Evolutionary conservation across 2,329 filamentous ascomycete genomes (phyloP).

Genomic region (Neonectria faginata): DNA sequence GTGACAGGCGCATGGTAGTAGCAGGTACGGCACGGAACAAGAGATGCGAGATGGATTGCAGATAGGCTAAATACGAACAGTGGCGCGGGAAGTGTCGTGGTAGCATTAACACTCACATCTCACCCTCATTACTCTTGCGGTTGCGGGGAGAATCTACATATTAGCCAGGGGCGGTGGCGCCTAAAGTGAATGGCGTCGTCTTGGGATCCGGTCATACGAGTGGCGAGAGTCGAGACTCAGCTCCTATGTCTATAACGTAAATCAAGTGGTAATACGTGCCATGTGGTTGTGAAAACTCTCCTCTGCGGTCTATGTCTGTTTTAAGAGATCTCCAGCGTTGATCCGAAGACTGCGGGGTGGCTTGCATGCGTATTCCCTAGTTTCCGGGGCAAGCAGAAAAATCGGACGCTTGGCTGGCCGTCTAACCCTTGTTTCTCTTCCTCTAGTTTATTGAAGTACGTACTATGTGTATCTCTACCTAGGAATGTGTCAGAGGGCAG

Average conservation of each 20-base stretch:
- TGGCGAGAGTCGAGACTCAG: neutral
- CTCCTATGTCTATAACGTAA: neutral
- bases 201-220: neutral
- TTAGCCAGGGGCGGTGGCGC: neutral
- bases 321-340: constrained; percentile 3
- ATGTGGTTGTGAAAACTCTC: neutral
- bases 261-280: neutral
- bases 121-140: neutral
- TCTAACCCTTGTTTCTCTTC: neutral
- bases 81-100: neutral
- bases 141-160: neutral
- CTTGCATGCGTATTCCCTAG: neutral
- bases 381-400: neutral
- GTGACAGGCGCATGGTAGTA: neutral
- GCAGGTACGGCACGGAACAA: neutral
- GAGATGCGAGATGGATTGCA: constrained; percentile 9
- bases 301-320: neutral
- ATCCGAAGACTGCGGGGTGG: neutral
- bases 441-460: neutral
- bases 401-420: neutral
- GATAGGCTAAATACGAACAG: constrained; percentile 22
- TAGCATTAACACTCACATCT: neutral
- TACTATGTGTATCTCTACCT: no score
- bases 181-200: constrained; percentile 6
- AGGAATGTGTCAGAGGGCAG: neutral